These are phyloP conservation scores for Rhizophora mangle DNA, from an alignment of 345 rosid species.

Conservation along the genomic window DNA sequence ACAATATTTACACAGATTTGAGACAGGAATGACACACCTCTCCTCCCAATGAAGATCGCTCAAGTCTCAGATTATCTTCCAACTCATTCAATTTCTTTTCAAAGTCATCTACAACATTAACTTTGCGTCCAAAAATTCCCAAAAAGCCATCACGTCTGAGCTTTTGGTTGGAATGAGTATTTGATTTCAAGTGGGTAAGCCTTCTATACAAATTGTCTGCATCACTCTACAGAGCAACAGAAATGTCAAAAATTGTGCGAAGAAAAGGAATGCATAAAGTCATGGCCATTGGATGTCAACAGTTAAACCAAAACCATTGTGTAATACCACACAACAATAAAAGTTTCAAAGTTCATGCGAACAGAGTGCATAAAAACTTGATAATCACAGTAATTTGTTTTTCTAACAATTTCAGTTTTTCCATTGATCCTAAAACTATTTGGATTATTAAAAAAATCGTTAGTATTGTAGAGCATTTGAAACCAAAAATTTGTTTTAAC, in stretches of 20 bases:
- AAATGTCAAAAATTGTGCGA: constrained; percentile 7
- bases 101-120: constrained; percentile 54
- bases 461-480: neutral
- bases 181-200: constrained; percentile 49
- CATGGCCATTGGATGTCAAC: constrained; percentile 4
- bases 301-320: neutral
- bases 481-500: neutral
- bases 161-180: constrained; percentile 30
- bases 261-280: constrained; percentile 8
- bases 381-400: neutral
- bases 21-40: constrained; percentile 42
- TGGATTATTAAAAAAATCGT: neutral
- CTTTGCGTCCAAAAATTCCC: constrained; percentile 67
- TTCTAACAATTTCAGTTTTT: neutral
- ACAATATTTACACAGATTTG: neutral
- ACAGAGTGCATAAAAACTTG: neutral
- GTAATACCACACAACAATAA: neutral
- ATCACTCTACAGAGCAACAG: constrained; percentile 44
- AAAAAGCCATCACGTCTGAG: constrained; percentile 57
- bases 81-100: constrained; percentile 62
- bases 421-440: neutral
- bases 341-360: neutral
- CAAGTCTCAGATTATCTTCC: constrained; percentile 55
- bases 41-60: constrained; percentile 52
- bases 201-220: constrained; percentile 60